Base-by-base conservation (phyloP, 495 filamentous ascomycete genomes). In the Penicillium malachiteum region DNA sequence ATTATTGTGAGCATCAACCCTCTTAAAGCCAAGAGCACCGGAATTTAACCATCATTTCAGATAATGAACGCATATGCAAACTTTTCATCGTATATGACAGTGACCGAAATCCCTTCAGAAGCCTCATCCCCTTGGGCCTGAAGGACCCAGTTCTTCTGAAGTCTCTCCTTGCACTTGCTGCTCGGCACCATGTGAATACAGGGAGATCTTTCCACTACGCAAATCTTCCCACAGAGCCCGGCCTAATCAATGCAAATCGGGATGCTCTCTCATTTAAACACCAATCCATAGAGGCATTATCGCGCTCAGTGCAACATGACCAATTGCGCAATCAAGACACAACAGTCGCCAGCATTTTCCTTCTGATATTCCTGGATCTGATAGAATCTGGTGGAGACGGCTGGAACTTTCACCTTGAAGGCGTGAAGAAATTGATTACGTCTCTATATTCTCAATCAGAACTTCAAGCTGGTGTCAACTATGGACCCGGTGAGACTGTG, bases 281-380 rank as follows among this genome's bases (percentile, higher is more conserved):
- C 48, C 69, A 70, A 38, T 79, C 81, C 17, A 79, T 84, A 38
- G 61, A 71, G 18, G 69, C 72, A 8, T 60, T 84, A 0, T 71
- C 71, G 3, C 54, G 48, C 0, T 71, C 73, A 44, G 73, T 65
- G 14, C 31, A 37, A 6, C 56, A 62, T 49, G 31, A 50, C 52
- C 61, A 13, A 8, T 55, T 30, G 50, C 68, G 5, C 52, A 72
- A 18, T 54, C 58, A 60, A 3, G 76, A 74, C 50, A 67, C 67
- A 6, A 75, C 72, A 32, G 69, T 81, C 37, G 77, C 79, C 5
- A 78, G 78, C 21, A 74, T 81, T 2, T 75, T 84, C 30, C 79
- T 84, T 54, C 73, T 85, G 37, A 73, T 85, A 53, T 82, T 84
- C 40, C 71, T 85, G 18, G 76, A 83, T 57, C 71, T 85, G 6